These are phyloP conservation scores for Mrakia frigida DNA, from an alignment of 768 basidiomycete species.

Conservation along the genomic window DNA sequence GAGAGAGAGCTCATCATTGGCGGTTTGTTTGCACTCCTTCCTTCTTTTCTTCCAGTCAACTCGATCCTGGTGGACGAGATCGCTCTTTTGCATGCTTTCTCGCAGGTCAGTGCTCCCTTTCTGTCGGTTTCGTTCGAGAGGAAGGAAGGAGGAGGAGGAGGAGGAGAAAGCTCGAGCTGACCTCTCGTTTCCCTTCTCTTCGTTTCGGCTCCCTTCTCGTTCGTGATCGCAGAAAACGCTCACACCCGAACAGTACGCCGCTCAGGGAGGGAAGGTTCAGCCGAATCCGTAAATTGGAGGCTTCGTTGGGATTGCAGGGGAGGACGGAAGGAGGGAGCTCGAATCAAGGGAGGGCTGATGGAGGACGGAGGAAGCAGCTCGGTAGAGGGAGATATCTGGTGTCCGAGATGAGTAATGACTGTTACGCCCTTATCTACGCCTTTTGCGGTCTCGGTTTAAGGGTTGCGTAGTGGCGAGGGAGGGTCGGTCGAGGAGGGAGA, in stretches of 20 bases:
- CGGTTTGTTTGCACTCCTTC: background rate
- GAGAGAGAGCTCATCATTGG: too few species aligned
- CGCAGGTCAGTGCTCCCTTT: constrained; percentile 15
- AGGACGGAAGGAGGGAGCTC: too few species aligned
- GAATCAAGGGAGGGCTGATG: too few species aligned
- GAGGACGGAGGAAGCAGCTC: too few species aligned
- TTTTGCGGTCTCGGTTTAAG: too few species aligned
- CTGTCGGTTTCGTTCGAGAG: too few species aligned
- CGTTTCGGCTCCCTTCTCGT: background rate
- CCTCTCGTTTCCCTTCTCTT: background rate
- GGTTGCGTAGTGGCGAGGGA: background rate
- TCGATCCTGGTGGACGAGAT: constrained; percentile 30
- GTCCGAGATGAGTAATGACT: background rate
- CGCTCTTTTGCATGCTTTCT: constrained; percentile 32
- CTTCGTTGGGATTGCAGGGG: too few species aligned
- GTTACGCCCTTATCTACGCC: background rate
- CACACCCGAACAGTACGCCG: constrained; percentile 25
- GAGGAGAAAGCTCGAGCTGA: background rate
- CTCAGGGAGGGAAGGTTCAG: constrained; percentile 28
- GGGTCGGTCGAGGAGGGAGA: too few species aligned
- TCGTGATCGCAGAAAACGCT: constrained; percentile 23
- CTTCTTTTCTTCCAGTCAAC: constrained; percentile 19
- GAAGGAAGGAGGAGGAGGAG: too few species aligned
- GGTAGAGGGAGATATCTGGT: background rate
- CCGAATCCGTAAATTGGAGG: constrained; percentile 7